These are phyloP conservation scores for Trichoderma gamsii DNA, from an alignment of 495 filamentous ascomycete species.

Conservation along the genomic window DNA sequence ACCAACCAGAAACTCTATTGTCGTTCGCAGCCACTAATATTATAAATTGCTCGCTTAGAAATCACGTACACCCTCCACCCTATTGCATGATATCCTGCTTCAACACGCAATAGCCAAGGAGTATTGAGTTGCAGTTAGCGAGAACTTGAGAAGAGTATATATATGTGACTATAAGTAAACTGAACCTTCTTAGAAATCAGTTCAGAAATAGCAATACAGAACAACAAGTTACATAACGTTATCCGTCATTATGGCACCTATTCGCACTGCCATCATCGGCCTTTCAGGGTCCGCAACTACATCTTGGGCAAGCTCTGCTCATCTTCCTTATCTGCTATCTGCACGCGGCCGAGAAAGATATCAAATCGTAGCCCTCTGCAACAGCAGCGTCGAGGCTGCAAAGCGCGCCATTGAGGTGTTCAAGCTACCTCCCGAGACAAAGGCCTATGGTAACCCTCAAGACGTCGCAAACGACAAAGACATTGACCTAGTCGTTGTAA, in stretches of 20 bases:
- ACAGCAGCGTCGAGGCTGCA: constrained; percentile 46
- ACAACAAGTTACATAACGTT: neutral
- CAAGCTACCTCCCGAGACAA: constrained; percentile 36
- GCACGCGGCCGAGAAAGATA: constrained; percentile 36
- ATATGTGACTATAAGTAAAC: neutral
- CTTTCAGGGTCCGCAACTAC: constrained; percentile 43
- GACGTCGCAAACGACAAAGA: constrained; percentile 41
- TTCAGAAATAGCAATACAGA: neutral
- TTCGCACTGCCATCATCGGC: constrained; percentile 53
- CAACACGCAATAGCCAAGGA: neutral
- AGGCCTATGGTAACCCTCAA: constrained; percentile 46
- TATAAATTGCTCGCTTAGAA: constrained; percentile 3
- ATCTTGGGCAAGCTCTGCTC: constrained; percentile 50
- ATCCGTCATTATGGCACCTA: constrained; percentile 37
- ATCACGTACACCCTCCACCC: neutral
- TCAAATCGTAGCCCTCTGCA: constrained; percentile 53
- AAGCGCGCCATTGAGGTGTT: constrained; percentile 42
- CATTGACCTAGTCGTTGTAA: constrained; percentile 54
- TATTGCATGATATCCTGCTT: neutral
- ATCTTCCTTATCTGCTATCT: constrained; percentile 51
- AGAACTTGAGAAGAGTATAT: neutral
- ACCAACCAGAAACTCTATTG: neutral
- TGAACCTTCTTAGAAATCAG: neutral
- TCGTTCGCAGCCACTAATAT: neutral
- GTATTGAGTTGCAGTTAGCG: neutral